Evolutionary conservation across 108 stramenopile species (phyloP), one percentile per base, ranked within the genome.

Genomic region (Epipyxis sp.): DNA sequence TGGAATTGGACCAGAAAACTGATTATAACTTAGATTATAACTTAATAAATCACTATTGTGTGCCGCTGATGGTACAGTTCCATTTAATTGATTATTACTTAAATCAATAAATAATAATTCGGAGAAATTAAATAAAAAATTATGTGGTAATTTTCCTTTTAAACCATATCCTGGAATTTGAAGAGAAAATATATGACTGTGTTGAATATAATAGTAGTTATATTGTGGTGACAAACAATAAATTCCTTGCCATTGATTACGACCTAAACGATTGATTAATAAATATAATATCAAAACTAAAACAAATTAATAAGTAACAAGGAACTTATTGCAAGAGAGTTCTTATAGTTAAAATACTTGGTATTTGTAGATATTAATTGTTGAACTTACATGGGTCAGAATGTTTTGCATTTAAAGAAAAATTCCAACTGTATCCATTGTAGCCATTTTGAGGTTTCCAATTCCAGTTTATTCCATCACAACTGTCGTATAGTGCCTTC

Each of bases 1-100:
- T 13, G 71, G 71, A 42, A 74, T 57, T 6, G 71, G 16, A 10
- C 71, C 71, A 13, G 71, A 43, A 10, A 74, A 57, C 10, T 16
- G n/a, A 57, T 74, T 74, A 32, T 39, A 46, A 32, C 41, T 74
- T 6, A 74, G 42, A 25, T 74, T 54, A 20, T 42, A 43, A 6
- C 6, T 13, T 6, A 13, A 13, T 27, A 74, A 42, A 74, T 43
- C 44, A 6, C 27, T 27, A 37, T 42, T 37, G 40, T 42, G 71
- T 43, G 16, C 34, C 6, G 50, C 27, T 3, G 27, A 46, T 27
- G 71, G 71, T 32, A 37, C 16, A 10, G 71, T 37, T 3, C 71
- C 71, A 6, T 74, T 37, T 29, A 74, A 10, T 46, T 35, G 32
- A 27, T 6, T 13, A 29, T 74, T 57, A 37, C 34, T 42, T 10